phyloP scores from a whole-genome alignment of 495 filamentous ascomycete species.

The Trichoderma reesei region DNA sequence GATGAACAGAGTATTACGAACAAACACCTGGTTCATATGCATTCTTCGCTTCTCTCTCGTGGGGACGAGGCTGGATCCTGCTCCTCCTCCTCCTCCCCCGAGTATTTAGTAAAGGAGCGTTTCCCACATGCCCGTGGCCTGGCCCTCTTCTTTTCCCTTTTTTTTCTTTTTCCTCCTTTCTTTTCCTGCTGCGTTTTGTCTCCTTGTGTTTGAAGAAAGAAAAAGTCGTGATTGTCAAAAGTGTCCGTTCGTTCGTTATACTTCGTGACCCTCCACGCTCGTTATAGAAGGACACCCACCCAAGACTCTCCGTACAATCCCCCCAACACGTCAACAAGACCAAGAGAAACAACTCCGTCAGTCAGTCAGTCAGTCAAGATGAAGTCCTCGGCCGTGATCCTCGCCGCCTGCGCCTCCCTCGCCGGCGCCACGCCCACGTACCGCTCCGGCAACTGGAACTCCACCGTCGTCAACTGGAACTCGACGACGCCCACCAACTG shows the following conservation, averaged over 20 bases:
- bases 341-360: not conserved
- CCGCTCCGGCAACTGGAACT: not conserved
- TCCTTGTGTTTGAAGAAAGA: not conserved
- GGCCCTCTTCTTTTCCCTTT: not conserved
- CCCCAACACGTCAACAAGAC: not conserved
- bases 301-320: no score
- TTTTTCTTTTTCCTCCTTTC: not conserved
- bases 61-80: not conserved
- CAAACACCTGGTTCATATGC: not conserved
- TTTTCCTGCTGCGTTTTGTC: not conserved
- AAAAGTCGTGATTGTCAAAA: not conserved
- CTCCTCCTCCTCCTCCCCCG: not conserved
- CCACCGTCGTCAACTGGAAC: not conserved
- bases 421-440: not conserved
- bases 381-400: not conserved
- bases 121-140: not conserved
- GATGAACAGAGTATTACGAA: not conserved
- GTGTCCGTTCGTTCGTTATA: not conserved
- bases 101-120: constrained; percentile 1
- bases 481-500: not conserved
- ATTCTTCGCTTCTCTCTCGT: no score
- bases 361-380: not conserved
- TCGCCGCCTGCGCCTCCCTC: not conserved
- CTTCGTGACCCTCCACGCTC: not conserved
- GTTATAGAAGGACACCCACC: not conserved